phyloP scores from a whole-genome alignment of 2,329 filamentous ascomycete species.

The Scedosporium boydii region DNA sequence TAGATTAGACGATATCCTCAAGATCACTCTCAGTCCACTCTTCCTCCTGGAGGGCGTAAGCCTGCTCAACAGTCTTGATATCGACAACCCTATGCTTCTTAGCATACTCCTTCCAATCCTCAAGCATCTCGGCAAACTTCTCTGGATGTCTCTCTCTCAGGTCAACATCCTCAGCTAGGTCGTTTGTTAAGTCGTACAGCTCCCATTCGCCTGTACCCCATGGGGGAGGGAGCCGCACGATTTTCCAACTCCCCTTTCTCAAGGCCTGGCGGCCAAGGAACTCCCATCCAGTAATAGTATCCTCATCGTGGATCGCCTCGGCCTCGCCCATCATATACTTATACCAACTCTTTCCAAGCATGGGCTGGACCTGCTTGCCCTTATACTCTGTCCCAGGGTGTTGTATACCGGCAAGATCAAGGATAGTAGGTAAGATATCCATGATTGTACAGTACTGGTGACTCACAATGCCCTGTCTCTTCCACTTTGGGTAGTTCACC shows the following conservation, averaged over 20 bases:
- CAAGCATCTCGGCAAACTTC: slow-evolving; percentile 35
- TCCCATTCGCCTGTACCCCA: slow-evolving; percentile 41
- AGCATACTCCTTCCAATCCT: slow-evolving; percentile 44
- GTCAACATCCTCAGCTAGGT: slow-evolving; percentile 42
- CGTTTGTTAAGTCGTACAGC: slow-evolving; percentile 41
- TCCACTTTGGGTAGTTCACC: background rate
- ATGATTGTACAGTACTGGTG: slow-evolving; percentile 30
- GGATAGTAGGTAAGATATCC: slow-evolving; percentile 38
- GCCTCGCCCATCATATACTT: background rate
- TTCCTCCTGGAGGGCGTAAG: background rate
- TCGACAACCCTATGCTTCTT: slow-evolving; percentile 1
- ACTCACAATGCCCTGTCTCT: background rate
- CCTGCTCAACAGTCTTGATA: background rate
- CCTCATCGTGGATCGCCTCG: slow-evolving; percentile 27
- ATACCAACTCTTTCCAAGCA: background rate
- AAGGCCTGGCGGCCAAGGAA: slow-evolving; percentile 41
- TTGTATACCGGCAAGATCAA: slow-evolving; percentile 32
- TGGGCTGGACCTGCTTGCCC: background rate
- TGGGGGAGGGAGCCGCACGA: slow-evolving; percentile 45
- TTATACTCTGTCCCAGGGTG: slow-evolving; percentile 20
- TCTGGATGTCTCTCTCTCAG: slow-evolving; percentile 29
- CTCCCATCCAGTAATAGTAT: slow-evolving; percentile 46
- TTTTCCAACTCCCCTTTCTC: slow-evolving; percentile 47
- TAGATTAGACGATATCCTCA: background rate
- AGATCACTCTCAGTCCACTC: slow-evolving; percentile 1